Evolutionary conservation across 2,329 filamentous ascomycete genomes (phyloP).

Genomic region (Macroventuria anomochaeta): DNA sequence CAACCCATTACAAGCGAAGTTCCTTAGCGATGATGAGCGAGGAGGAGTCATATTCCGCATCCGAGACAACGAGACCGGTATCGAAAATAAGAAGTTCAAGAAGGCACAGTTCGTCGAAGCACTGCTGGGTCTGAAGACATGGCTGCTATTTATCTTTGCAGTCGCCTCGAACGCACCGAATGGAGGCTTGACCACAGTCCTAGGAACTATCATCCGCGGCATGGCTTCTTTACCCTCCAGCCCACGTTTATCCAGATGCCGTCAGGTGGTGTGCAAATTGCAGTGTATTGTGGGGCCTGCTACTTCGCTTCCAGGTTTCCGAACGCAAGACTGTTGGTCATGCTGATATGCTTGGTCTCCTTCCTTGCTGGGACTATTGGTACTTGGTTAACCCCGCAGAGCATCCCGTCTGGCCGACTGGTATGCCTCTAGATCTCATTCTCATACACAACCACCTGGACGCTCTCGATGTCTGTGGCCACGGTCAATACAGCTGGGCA

Average conservation of each 20-base stretch:
- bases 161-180: neutral
- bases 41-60: neutral
- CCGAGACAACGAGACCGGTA: neutral
- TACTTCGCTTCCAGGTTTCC: neutral
- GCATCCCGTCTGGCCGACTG: neutral
- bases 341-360: neutral
- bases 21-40: neutral
- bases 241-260: neutral
- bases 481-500: conserved; percentile 37
- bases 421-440: neutral
- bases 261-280: neutral
- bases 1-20: too few species aligned
- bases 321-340: neutral
- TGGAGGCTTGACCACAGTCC: neutral
- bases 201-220: neutral
- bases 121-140: neutral
- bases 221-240: neutral
- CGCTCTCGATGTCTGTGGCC: neutral
- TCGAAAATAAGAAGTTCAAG: neutral
- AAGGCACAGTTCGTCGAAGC: neutral
- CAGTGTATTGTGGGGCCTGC: neutral
- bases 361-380: conserved; percentile 1
- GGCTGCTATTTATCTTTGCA: neutral
- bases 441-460: neutral
- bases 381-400: neutral